Evolutionary conservation across 495 filamentous ascomycete species (phyloP).

Genomic region (Aspergillus affinis): DNA sequence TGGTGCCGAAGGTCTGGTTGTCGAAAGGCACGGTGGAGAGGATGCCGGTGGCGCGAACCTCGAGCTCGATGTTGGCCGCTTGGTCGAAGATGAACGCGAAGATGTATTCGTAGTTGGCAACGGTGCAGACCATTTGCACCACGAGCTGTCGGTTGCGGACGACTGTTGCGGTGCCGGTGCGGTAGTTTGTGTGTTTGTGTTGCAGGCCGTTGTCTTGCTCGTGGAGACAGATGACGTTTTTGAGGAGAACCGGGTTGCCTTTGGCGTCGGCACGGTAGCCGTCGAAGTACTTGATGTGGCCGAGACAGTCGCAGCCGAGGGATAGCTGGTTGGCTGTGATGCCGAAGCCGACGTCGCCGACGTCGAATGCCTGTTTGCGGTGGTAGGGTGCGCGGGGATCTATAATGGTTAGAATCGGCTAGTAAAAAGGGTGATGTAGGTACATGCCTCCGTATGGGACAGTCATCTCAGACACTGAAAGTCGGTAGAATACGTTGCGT

Average conservation of each 20-base stretch:
- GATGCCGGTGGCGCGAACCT: constrained; percentile 87
- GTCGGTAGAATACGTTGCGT: constrained; percentile 68
- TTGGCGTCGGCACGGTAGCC: constrained; percentile 54
- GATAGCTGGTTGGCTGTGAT: constrained; percentile 66
- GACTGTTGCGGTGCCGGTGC: constrained; percentile 57
- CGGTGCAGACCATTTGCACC: constrained; percentile 72
- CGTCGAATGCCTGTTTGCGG: constrained; percentile 72
- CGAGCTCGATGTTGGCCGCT: constrained; percentile 76
- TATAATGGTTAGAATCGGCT: constrained; percentile 17
- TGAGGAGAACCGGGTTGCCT: constrained; percentile 52
- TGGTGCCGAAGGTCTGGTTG: constrained; percentile 40
- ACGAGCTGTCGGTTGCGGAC: constrained; percentile 63
- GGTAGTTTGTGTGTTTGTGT: constrained; percentile 72
- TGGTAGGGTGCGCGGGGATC: constrained; percentile 69
- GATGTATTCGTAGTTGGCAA: constrained; percentile 85
- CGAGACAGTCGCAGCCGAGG: constrained; percentile 69
- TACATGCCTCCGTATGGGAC: constrained; percentile 56
- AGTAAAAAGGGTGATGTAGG: neutral
- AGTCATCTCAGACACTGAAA: constrained; percentile 78
- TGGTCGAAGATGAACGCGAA: constrained; percentile 85
- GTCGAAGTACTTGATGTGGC: constrained; percentile 65
- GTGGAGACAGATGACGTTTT: constrained; percentile 66
- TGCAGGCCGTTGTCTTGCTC: constrained; percentile 69
- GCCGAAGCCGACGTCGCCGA: constrained; percentile 68
- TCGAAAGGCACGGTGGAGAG: constrained; percentile 81